These are phyloP conservation scores for Sporothrix dimorphospora DNA, from an alignment of 2,329 filamentous ascomycete genomes.

Conservation along the genomic window DNA sequence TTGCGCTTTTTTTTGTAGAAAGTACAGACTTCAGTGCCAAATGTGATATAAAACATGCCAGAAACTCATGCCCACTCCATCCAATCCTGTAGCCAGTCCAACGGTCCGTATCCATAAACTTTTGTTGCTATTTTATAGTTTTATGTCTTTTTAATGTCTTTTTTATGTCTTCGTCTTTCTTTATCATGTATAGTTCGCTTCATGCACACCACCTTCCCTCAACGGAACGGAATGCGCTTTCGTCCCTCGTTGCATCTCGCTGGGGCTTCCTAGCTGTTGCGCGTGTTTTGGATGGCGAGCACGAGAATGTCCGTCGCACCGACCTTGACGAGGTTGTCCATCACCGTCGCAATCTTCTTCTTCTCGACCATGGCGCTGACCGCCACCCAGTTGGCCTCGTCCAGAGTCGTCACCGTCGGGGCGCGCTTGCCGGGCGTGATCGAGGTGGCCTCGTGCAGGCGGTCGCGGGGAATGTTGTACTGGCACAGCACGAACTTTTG, in stretches of 20 bases:
- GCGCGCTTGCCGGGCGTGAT: conserved; percentile 95
- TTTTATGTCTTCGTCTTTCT: background rate
- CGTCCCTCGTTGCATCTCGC: background rate
- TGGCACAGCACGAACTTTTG: conserved; percentile 94
- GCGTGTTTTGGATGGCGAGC: conserved; percentile 77
- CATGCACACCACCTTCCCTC: background rate
- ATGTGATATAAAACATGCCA: conserved; percentile 10
- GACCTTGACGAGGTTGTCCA: conserved; percentile 78
- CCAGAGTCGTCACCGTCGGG: conserved; percentile 85
- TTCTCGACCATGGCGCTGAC: conserved; percentile 92
- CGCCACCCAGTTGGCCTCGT: conserved; percentile 91
- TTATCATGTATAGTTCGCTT: background rate
- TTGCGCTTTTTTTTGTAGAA: background rate
- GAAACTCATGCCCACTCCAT: background rate
- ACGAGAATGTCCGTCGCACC: conserved; percentile 87
- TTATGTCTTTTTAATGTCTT: background rate
- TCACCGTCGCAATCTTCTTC: conserved; percentile 79
- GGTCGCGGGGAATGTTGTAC: conserved; percentile 82
- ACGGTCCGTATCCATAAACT: background rate
- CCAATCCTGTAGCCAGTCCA: background rate
- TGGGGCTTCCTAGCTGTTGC: conserved; percentile 33
- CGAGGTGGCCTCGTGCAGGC: conserved; percentile 67
- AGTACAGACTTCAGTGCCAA: background rate
- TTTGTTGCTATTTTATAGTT: background rate
- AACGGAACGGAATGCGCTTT: background rate